Evolutionary conservation across 371 early-diverging fungal species (phyloP).

Genomic region (Cokeromyces recurvatus): DNA sequence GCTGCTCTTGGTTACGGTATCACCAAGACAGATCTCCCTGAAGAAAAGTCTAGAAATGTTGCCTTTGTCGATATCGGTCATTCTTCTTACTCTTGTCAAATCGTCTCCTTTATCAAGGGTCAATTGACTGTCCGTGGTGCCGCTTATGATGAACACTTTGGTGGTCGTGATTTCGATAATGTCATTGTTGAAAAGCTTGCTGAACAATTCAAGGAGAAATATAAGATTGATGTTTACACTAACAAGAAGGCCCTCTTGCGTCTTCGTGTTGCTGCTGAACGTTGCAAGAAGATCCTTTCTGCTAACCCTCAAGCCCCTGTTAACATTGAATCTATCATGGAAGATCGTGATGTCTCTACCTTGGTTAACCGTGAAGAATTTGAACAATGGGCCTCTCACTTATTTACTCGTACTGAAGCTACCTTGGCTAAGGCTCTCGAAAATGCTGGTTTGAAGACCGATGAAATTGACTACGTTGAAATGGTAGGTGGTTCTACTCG

Average conservation of each 20-base stretch:
- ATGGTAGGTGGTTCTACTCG: slow-evolving; percentile 93
- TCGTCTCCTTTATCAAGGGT: slow-evolving; percentile 92
- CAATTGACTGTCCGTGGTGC: slow-evolving; percentile 88
- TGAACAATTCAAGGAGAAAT: slow-evolving; percentile 88
- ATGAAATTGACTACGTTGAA: slow-evolving; percentile 91
- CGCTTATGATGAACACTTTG: slow-evolving; percentile 89
- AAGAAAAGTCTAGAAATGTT: slow-evolving; percentile 89
- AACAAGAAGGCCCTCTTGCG: slow-evolving; percentile 92
- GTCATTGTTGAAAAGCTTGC: slow-evolving; percentile 82
- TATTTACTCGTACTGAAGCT: slow-evolving; percentile 67
- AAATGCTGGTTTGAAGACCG: slow-evolving; percentile 70
- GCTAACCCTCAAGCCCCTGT: slow-evolving; percentile 90
- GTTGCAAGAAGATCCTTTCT: slow-evolving; percentile 94
- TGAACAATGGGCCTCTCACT: slow-evolving; percentile 74
- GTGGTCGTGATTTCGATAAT: slow-evolving; percentile 95
- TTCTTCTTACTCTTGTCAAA: slow-evolving; percentile 84
- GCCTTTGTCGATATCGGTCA: slow-evolving; percentile 95
- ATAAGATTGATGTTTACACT: slow-evolving; percentile 86
- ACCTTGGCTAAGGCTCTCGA: slow-evolving; percentile 76
- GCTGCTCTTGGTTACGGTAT: slow-evolving; percentile 96
- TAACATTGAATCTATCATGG: slow-evolving; percentile 93
- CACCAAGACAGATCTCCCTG: slow-evolving; percentile 95
- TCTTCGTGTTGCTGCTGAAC: slow-evolving; percentile 88
- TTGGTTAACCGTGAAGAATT: slow-evolving; percentile 82
- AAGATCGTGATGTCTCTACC: slow-evolving; percentile 87